Percentiles rank a stretch among this genome's conserved stretches.
Conservation (phyloP, 495 filamentous ascomycete genomes). For the Annulohypoxylon stygium region DNA sequence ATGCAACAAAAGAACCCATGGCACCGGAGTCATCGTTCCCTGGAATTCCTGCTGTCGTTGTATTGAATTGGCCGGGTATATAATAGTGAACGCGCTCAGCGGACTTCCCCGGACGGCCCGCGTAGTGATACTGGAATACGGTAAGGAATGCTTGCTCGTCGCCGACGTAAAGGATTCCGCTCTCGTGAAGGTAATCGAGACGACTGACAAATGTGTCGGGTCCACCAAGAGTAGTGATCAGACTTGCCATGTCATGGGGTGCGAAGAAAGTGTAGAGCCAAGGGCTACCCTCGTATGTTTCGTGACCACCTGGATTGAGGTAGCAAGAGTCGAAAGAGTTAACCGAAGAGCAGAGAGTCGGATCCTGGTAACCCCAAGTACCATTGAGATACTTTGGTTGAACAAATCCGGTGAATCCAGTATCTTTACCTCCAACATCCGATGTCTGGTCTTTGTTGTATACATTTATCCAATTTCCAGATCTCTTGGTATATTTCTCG, state of each 20-base stretch:
- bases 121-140: slow-evolving; percentile 76
- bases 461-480: slow-evolving; percentile 73
- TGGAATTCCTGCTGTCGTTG: slow-evolving; percentile 69
- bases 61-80: slow-evolving; percentile 73
- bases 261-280: slow-evolving; percentile 77
- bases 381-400: slow-evolving; percentile 72
- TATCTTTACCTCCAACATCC: slow-evolving; percentile 66
- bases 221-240: slow-evolving; percentile 71
- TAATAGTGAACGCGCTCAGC: slow-evolving; percentile 72
- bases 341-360: slow-evolving; percentile 60
- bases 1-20: slow-evolving; percentile 74
- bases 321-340: slow-evolving; percentile 68
- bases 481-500: slow-evolving; percentile 68
- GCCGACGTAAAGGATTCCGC: slow-evolving; percentile 71
- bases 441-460: slow-evolving; percentile 71
- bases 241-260: slow-evolving; percentile 72
- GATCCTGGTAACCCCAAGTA: slow-evolving; percentile 74
- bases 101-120: slow-evolving; percentile 72
- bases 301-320: slow-evolving; percentile 67
- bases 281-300: slow-evolving; percentile 74
- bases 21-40: slow-evolving; percentile 78
- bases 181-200: slow-evolving; percentile 71
- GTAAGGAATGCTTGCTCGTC: slow-evolving; percentile 76
- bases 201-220: slow-evolving; percentile 67
- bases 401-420: slow-evolving; percentile 73